Evolutionary conservation across 768 basidiomycete species (phyloP), one percentile per base, ranked within the genome.

Genomic region (Mrakia blollopis): DNA sequence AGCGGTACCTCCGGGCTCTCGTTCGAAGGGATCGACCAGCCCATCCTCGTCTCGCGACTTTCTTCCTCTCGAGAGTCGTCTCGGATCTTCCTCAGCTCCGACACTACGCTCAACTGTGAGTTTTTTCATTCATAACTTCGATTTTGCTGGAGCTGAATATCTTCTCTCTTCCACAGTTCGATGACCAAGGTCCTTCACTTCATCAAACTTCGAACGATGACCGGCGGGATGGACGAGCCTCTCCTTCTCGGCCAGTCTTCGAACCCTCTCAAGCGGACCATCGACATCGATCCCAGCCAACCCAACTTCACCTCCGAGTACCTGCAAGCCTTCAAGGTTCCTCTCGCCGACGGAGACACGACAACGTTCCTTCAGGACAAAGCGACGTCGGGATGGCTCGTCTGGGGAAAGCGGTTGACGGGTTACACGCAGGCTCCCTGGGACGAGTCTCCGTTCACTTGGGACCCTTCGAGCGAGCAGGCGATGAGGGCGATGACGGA

Each of bases 131-230:
- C n/a, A n/a, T n/a, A n/a, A n/a, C n/a, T n/a, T n/a, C n/a, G n/a
- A n/a, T n/a, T n/a, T n/a, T n/a, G n/a, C 44, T 39, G 16, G 30
- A 30, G 30, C 50, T 62, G 18, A 71, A 41, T 50, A 7, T 23
- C 21, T n/a, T 32, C 5, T n/a, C 4, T 39, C 25, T 30, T 85
- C 87, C 89, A 4, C 78, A 92, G 91, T 77, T 91, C 89, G 14
- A 83, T 92, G 35, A 87, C 89, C 25, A 91, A 89, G 81, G 81
- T 92, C 52, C 85, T 89, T 60, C 86, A 87, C 47, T 88, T 89
- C 80, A 86, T 92, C 81, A 93, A 93, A 83, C 88, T 92, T 76
- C 88, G 92, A 76, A 91, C 89, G 11, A 91, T 91, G 80, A 88
- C 91, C 50, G 85, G 85, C 80, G 88, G 81, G 0, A 85, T 85